Conservation (phyloP, 1,284 basidiomycete species). For the Pseudozyma pruni region DNA sequence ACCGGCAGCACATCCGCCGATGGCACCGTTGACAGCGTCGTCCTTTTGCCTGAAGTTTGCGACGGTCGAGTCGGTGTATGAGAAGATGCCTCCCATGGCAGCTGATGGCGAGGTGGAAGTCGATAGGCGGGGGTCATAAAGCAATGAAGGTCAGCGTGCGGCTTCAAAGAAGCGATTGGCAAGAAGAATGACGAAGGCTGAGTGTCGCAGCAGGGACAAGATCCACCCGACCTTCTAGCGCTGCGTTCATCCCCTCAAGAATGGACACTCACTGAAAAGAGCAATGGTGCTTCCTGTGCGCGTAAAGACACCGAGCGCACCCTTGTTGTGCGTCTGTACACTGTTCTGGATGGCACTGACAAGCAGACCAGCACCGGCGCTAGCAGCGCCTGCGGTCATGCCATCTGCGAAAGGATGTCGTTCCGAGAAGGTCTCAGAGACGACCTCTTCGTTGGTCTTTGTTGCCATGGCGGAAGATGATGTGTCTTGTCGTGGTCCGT, state of each 20-base stretch:
- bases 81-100: constrained; percentile 89
- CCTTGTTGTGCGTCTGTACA: constrained; percentile 75
- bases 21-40: constrained; percentile 84
- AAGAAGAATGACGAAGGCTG: too few relatives aligned
- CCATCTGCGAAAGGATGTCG: constrained; percentile 53
- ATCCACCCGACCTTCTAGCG: too few relatives aligned
- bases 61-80: constrained; percentile 80
- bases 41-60: constrained; percentile 84
- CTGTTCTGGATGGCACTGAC: constrained; percentile 66
- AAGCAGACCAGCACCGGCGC: constrained; percentile 58
- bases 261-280: constrained; percentile 73
- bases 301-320: constrained; percentile 86
- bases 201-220: too few relatives aligned
- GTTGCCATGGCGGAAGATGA: constrained; percentile 24
- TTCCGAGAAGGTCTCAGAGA: constrained; percentile 51
- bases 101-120: constrained; percentile 62
- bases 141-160: constrained; percentile 1
- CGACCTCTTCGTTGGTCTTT: constrained; percentile 43
- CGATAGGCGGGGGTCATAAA: constrained; percentile 9
- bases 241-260: too few relatives aligned
- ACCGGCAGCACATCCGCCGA: constrained; percentile 91
- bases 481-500: neutral
- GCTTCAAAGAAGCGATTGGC: neutral
- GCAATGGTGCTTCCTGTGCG: constrained; percentile 82
- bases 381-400: constrained; percentile 50